Conservation (phyloP, 192 early-diverging fungal genomes). For the Coemansia nantahalensis region DNA sequence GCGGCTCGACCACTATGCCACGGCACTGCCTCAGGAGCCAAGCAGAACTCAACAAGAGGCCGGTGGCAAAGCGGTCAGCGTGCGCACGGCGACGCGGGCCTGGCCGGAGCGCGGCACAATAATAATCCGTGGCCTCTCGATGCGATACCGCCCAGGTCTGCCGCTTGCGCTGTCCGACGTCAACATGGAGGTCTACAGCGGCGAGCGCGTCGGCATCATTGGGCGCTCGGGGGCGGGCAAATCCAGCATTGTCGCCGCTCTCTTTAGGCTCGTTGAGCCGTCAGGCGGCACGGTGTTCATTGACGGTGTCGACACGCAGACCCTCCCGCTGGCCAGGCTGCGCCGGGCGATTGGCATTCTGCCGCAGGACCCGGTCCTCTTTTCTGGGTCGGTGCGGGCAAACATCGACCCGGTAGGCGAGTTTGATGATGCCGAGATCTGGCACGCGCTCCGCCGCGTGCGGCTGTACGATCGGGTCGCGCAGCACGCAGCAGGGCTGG, state of each 20-base stretch:
- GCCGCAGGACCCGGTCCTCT: constrained; percentile 74
- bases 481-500: constrained; percentile 29
- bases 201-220: constrained; percentile 77
- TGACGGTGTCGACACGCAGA: constrained; percentile 64
- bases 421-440: constrained; percentile 66
- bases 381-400: constrained; percentile 64
- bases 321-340: constrained; percentile 57
- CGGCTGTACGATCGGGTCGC: constrained; percentile 28
- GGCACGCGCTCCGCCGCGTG: constrained; percentile 59
- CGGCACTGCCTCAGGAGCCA: constrained; percentile 25
- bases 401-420: constrained; percentile 70
- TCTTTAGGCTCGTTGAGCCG: constrained; percentile 76
- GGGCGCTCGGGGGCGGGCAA: constrained; percentile 86
- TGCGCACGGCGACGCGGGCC: neutral
- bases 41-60: neutral
- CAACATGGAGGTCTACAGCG: constrained; percentile 58
- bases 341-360: constrained; percentile 64
- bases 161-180: constrained; percentile 48
- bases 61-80: neutral
- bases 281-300: constrained; percentile 56
- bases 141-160: constrained; percentile 34
- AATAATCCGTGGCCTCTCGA: constrained; percentile 31
- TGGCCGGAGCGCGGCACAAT: constrained; percentile 44
- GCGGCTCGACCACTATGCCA: constrained; percentile 40
- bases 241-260: constrained; percentile 59